phyloP scores from a whole-genome alignment of 768 basidiomycete genomes.

The Leccinum disarticulatum region DNA sequence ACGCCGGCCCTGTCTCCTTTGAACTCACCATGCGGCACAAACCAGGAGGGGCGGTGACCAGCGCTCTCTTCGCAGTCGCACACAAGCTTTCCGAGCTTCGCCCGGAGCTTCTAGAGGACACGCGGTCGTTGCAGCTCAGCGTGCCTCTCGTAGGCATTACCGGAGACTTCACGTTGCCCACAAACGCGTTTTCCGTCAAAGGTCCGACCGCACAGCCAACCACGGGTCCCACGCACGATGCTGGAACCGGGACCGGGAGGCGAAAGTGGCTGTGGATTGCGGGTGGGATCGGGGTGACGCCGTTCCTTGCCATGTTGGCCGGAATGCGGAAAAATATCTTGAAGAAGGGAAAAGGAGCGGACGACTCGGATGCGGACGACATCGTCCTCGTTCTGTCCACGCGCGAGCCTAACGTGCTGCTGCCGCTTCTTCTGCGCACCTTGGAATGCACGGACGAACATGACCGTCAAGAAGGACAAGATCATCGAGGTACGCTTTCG shows the following conservation, averaged over 20 bases:
- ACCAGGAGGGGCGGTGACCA: constrained; percentile 53
- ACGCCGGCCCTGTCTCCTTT: constrained; percentile 24
- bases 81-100: constrained; percentile 39
- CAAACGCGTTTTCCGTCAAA: background rate
- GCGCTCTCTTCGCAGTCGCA: constrained; percentile 51
- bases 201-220: background rate
- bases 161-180: constrained; percentile 49
- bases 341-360: background rate
- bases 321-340: constrained; percentile 5
- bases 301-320: constrained; percentile 58
- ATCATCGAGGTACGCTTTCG: constrained; percentile 17
- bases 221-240: background rate
- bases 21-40: constrained; percentile 58
- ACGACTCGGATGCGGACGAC: constrained; percentile 31
- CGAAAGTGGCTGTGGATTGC: constrained; percentile 52
- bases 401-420: constrained; percentile 51
- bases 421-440: constrained; percentile 36
- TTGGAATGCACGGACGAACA: background rate
- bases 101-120: constrained; percentile 43
- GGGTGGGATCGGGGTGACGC: constrained; percentile 66
- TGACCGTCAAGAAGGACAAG: background rate
- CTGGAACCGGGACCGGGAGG: background rate
- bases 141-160: constrained; percentile 51
- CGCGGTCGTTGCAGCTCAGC: constrained; percentile 37
- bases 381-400: constrained; percentile 51